Conservation (phyloP, 441 rosid genomes). For the Adansonia gregorii region DNA sequence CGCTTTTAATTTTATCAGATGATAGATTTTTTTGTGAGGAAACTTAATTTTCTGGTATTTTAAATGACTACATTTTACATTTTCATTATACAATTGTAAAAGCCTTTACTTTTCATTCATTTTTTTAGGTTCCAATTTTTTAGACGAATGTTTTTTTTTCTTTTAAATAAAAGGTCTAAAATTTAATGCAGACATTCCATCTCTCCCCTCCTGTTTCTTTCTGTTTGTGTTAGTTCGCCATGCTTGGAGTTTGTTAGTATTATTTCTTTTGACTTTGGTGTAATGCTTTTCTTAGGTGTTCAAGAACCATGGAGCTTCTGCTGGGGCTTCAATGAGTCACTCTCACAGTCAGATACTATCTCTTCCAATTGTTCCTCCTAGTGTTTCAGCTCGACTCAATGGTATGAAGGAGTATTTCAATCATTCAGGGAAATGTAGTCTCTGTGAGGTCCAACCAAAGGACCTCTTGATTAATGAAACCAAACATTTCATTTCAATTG, state of each 20-base stretch:
- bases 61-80: background rate
- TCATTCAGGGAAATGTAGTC: slow-evolving; percentile 62
- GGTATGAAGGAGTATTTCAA: slow-evolving; percentile 57
- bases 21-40: background rate
- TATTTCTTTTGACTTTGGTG: slow-evolving; percentile 26
- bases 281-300: slow-evolving; percentile 59
- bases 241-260: slow-evolving; percentile 14
- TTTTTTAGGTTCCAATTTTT: background rate
- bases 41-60: background rate
- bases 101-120: background rate
- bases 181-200: background rate
- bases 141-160: background rate
- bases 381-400: slow-evolving; percentile 54
- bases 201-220: background rate
- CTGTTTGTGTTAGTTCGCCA: background rate
- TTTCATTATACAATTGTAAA: background rate
- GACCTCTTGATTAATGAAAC: slow-evolving; percentile 64
- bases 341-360: slow-evolving; percentile 86
- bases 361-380: slow-evolving; percentile 71
- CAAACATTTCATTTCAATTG: slow-evolving; percentile 58
- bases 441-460: slow-evolving; percentile 59
- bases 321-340: slow-evolving; percentile 94
- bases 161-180: background rate
- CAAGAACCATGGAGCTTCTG: slow-evolving; percentile 88
- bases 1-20: background rate